Evolutionary conservation across 371 early-diverging fungal species (phyloP).

Genomic region (Smittium culicis): DNA sequence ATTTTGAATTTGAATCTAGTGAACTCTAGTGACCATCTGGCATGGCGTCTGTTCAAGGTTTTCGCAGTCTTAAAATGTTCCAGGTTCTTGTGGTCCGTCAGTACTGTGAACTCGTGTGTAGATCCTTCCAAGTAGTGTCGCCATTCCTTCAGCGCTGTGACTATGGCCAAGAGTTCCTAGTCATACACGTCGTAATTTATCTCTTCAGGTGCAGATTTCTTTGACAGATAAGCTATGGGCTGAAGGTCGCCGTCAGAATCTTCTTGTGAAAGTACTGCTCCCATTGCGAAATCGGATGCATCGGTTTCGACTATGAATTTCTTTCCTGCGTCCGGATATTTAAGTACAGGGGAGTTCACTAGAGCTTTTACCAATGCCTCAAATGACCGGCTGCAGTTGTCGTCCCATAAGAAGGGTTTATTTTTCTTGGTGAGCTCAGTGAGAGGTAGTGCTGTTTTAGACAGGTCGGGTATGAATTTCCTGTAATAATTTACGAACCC

Average conservation of each 20-base stretch:
- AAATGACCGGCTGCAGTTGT: too few relatives aligned
- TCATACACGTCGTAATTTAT: constrained; percentile 9
- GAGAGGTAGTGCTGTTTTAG: too few relatives aligned
- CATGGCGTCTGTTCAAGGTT: constrained; percentile 2
- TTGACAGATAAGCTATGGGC: not conserved
- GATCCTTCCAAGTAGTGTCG: constrained; percentile 9
- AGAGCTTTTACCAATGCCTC: too few relatives aligned
- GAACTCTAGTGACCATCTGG: not conserved
- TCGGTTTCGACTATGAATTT: constrained; percentile 34
- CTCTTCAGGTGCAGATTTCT: not conserved
- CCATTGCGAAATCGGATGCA: constrained; percentile 27
- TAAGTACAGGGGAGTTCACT: constrained; percentile 20
- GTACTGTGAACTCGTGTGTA: not conserved
- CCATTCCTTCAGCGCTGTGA: constrained; percentile 10
- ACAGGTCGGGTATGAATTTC: too few relatives aligned
- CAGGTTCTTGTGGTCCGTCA: constrained; percentile 10
- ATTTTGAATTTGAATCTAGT: constrained; percentile 2
- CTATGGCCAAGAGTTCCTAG: constrained; percentile 8
- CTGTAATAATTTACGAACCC: too few relatives aligned
- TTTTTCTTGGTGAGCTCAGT: too few relatives aligned
- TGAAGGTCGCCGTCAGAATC: not conserved
- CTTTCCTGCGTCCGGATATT: constrained; percentile 17
- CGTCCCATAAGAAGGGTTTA: too few relatives aligned
- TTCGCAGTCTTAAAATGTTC: constrained; percentile 4
- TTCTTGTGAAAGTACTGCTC: constrained; percentile 9